Conservation (phyloP, 2,329 filamentous ascomycete genomes). For the Falciphora oryzae region DNA sequence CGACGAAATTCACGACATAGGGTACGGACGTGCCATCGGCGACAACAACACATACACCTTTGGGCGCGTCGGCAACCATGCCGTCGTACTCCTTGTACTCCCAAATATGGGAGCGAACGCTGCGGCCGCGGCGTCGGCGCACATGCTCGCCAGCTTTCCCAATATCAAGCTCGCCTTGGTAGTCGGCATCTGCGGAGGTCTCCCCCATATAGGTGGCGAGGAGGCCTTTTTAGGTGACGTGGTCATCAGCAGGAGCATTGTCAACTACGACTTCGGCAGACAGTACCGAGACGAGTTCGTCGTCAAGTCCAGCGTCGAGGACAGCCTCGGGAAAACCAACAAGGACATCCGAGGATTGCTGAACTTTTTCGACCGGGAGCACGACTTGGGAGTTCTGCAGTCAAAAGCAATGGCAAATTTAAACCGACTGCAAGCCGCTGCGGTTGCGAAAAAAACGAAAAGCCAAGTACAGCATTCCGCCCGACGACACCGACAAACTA, state of each 20-base stretch:
- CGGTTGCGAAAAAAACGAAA: not conserved
- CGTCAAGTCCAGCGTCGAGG: conserved; percentile 19
- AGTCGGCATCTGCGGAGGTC: conserved; percentile 18
- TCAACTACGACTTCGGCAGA: conserved; percentile 25
- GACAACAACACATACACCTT: too few species aligned
- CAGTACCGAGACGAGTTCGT: conserved; percentile 20
- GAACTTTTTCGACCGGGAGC: not conserved
- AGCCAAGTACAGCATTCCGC: not conserved
- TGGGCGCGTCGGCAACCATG: too few species aligned
- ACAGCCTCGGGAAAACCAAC: not conserved
- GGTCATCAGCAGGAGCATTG: conserved; percentile 22
- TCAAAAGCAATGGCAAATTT: not conserved
- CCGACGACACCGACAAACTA: not conserved
- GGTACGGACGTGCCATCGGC: too few species aligned
- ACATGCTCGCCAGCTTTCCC: conserved; percentile 4
- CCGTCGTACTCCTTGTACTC: too few species aligned
- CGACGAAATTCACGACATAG: too few species aligned
- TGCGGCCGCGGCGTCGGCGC: too few species aligned
- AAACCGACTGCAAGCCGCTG: not conserved
- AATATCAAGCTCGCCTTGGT: conserved; percentile 14
- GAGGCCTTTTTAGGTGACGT: conserved; percentile 30
- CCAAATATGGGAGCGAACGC: conserved; percentile 23
- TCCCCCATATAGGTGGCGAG: not conserved
- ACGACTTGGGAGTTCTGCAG: not conserved
- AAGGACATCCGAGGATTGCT: not conserved